These are phyloP conservation scores for Neurospora hispaniola DNA, from an alignment of 495 filamentous ascomycete genomes.

Conservation along the genomic window DNA sequence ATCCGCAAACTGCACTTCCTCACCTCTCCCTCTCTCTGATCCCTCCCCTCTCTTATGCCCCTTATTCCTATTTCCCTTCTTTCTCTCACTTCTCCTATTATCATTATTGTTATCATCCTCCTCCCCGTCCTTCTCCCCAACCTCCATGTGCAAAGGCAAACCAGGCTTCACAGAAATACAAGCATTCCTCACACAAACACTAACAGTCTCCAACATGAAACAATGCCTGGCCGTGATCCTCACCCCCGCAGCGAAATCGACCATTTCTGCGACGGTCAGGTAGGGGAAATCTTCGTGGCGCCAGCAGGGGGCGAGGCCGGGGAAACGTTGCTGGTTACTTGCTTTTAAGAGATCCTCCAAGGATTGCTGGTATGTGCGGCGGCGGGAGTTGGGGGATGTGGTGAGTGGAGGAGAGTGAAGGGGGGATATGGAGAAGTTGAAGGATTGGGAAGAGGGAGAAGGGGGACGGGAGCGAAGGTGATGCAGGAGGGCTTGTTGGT, in stretches of 20 bases:
- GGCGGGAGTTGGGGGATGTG: background rate
- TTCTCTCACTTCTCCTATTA: background rate
- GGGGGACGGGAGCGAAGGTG: background rate
- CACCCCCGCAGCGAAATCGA: slow-evolving; percentile 43
- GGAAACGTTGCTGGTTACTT: slow-evolving; percentile 12
- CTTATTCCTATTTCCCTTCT: background rate
- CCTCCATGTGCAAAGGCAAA: background rate
- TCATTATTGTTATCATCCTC: background rate
- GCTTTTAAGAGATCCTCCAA: background rate
- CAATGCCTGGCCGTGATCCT: slow-evolving; percentile 45
- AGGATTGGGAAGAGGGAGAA: background rate
- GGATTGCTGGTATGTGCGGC: background rate
- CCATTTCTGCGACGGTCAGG: slow-evolving; percentile 44
- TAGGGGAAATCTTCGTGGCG: slow-evolving; percentile 45
- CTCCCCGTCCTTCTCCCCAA: background rate
- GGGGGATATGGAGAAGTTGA: too few relatives aligned
- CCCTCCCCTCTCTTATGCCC: slow-evolving; percentile 2
- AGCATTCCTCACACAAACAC: slow-evolving; percentile 18
- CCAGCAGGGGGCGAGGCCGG: slow-evolving; percentile 41
- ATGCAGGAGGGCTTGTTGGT: background rate
- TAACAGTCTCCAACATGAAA: slow-evolving; percentile 32
- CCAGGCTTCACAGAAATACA: slow-evolving; percentile 12
- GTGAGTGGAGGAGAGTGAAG: too few relatives aligned
- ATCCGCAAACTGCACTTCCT: slow-evolving; percentile 31
- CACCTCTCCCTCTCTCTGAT: slow-evolving; percentile 10